Evolutionary conservation across 768 basidiomycete genomes (phyloP), one percentile per base, ranked within the genome.

Genomic region (Terana coerulea): DNA sequence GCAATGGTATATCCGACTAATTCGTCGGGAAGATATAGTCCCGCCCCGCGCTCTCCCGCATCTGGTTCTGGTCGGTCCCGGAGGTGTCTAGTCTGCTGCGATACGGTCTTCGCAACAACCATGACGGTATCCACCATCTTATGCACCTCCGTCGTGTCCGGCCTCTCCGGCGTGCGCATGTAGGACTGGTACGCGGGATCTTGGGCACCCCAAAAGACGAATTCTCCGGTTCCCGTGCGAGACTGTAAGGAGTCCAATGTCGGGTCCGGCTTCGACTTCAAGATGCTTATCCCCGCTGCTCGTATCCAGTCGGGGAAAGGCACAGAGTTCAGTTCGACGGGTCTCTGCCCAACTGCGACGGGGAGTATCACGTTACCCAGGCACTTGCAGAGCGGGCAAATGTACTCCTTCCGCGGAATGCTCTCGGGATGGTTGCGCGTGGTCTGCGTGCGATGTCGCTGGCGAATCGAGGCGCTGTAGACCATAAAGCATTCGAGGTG

Each of bases 331-430:
- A 83, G 75, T 3, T 64, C 64, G 21, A 75, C 65, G 30, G 72
- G 76, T n/a, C 58, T 58, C 10, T 75, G 65, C 0, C 83, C 73
- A 11, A 73, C 72, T 4, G 79, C 74, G 15, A 95, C 84, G 0
- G 97, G 97, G 0, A 99, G 76, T 35, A 99, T 86, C 26, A 93
- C 83, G 66, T 99, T 99, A 3, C 95, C 94, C 5, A 98, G 74
- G 59, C 91, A 93, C 70, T 98, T 98, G 75, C 97, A 99, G 3
- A 99, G 72, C 1, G 97, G 97, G 60, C 97, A 99, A 41, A 98
- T 89, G 70, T 86, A 98, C 62, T 99, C 97, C 59, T 88, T 88
- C 34, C 97, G 79, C 14, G 88, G 83, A n/a, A 94, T 91, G 60
- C 84, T 88, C 65, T 98, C 95, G 0, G 97, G 95, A 62, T 97